Base-by-base conservation (phyloP, 1,284 basidiomycete genomes). In the Erythrobasidium hasegawianum region DNA sequence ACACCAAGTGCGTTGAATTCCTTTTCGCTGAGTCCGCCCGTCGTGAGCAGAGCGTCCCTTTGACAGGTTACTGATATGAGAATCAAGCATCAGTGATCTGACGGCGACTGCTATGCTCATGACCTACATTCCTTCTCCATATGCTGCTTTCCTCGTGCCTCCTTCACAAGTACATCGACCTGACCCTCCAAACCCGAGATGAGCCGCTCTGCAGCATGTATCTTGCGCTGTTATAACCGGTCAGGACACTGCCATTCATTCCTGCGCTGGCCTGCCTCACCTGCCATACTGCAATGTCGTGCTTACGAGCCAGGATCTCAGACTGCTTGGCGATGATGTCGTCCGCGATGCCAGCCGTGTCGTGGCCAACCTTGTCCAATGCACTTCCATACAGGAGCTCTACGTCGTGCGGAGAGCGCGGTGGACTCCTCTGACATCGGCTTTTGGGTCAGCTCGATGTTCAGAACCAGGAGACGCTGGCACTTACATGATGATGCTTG, bases 281-380 rank as follows among this genome's bases (percentile, higher is more conserved):
- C 56, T 65, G 62, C 62, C 62, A 65, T 11, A 65, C 29, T 27
- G 62, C 62, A n/a, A 65, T 65, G 18, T 65, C 62, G 27, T 65
- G 62, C 62, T 65, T 65, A 5, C 62, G 55, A 27, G 62, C 55
- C 29, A 65, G 62, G n/a, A 65, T 65, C 39, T 65, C 62, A 20
- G 62, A 65, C 56, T 65, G 62, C 38, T 56, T 50, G n/a, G 62
- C 14, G 18, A 65, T 65, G 39, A 65, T 65, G 10, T 65, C 62
- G 38, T 65, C 62, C 14, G 62, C 54, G 29, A 65, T 56, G 5
- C 40, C 40, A 22, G 62, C 62, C 22, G 56, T 58, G 18, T 40
- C 45, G n/a, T 40, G n/a, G 9, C 45, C 43, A 10, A 52, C 62
- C 41, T 53, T 65, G 27, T 57, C 50, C n/a, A 57, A 47, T 50